These are phyloP conservation scores for Beauveria sp. DNA, from an alignment of 2,329 filamentous ascomycete genomes.

Conservation along the genomic window DNA sequence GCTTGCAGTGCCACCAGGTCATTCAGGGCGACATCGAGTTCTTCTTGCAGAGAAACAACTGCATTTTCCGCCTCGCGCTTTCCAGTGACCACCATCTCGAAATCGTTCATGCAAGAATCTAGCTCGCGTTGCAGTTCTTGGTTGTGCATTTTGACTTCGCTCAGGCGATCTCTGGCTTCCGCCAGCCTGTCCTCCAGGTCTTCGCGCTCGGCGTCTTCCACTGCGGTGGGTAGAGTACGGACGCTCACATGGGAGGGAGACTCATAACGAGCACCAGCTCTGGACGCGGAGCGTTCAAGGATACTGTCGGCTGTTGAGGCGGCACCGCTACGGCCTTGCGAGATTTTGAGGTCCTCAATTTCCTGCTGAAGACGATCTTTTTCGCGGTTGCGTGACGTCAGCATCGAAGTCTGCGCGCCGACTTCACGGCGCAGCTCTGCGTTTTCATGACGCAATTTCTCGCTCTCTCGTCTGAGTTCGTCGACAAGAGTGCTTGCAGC, in stretches of 20 bases:
- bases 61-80: slow-evolving; percentile 53
- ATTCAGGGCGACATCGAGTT: slow-evolving; percentile 70
- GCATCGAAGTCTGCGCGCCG: slow-evolving; percentile 92
- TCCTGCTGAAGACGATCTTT: slow-evolving; percentile 93
- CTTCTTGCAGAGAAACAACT: slow-evolving; percentile 62
- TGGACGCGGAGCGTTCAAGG: slow-evolving; percentile 86
- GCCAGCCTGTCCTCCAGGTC: slow-evolving; percentile 79
- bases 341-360: slow-evolving; percentile 91
- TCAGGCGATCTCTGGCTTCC: slow-evolving; percentile 77
- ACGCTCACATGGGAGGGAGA: slow-evolving; percentile 69
- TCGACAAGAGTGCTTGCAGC: slow-evolving; percentile 62
- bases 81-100: slow-evolving; percentile 62
- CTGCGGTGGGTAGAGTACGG: slow-evolving; percentile 53
- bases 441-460: slow-evolving; percentile 83
- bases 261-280: slow-evolving; percentile 55
- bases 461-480: slow-evolving; percentile 61
- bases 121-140: slow-evolving; percentile 81
- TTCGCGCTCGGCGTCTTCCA: slow-evolving; percentile 73
- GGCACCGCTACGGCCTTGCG: slow-evolving; percentile 63
- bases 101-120: slow-evolving; percentile 69
- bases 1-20: slow-evolving; percentile 72
- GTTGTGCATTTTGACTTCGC: slow-evolving; percentile 78
- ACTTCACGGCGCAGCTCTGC: slow-evolving; percentile 86
- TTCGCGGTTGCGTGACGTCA: slow-evolving; percentile 90
- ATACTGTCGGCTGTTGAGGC: slow-evolving; percentile 76